Conservation (phyloP, 331 rosid species). For the Stylosanthes scabra region DNA sequence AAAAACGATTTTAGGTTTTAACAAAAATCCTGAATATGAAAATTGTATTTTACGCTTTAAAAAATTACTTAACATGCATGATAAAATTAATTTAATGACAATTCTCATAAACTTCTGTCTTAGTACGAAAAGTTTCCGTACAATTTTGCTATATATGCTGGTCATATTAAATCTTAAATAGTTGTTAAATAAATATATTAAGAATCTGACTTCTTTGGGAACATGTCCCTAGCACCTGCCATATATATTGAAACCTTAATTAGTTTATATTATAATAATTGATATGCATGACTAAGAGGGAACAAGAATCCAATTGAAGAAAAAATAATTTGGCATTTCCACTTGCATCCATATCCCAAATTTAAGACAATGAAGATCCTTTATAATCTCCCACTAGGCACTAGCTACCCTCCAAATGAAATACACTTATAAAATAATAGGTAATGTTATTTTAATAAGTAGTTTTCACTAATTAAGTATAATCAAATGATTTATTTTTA, state of each 20-base stretch:
- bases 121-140: neutral
- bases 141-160: neutral
- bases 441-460: too few species aligned
- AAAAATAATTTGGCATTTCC: constrained; percentile 39
- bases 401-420: constrained; percentile 35
- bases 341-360: constrained; percentile 47
- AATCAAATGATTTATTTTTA: too few species aligned
- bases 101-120: neutral
- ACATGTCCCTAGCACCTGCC: constrained; percentile 28
- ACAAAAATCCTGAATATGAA: too few species aligned
- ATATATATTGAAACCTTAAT: constrained; percentile 30
- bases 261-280: neutral
- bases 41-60: too few species aligned
- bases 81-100: too few species aligned
- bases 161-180: neutral
- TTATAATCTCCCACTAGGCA: constrained; percentile 47
- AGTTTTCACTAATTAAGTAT: too few species aligned
- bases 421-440: constrained; percentile 11
- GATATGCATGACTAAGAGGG: constrained; percentile 59
- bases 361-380: constrained; percentile 50
- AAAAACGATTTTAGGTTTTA: too few species aligned
- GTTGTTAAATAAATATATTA: too few species aligned
- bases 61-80: too few species aligned
- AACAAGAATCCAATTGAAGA: constrained; percentile 49
- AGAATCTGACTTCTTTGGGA: constrained; percentile 19